These are phyloP conservation scores for Chloranthus sessilifolius DNA, from an alignment of 164 flowering plant species.

Conservation along the genomic window DNA sequence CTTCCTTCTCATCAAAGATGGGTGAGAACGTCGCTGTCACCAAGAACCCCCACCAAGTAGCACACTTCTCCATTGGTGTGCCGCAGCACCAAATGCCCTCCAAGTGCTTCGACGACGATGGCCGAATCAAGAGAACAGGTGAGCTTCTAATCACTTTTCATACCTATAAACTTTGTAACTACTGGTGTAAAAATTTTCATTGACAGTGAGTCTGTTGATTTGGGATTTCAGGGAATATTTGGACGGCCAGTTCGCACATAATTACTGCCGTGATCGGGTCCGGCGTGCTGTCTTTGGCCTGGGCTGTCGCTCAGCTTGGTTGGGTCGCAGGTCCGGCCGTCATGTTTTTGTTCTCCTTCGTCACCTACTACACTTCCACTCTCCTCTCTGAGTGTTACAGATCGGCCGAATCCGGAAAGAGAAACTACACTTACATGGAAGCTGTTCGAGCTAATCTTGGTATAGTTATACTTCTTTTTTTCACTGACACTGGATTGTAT, in stretches of 20 bases:
- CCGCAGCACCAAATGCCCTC: constrained; percentile 18
- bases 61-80: constrained; percentile 28
- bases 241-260: constrained; percentile 67
- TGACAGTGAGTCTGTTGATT: not conserved
- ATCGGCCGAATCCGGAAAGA: constrained; percentile 46
- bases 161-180: not conserved
- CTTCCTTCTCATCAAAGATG: too few species aligned
- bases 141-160: too few species aligned
- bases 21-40: too few species aligned
- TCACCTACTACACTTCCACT: constrained; percentile 43
- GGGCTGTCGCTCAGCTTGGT: constrained; percentile 65
- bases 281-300: constrained; percentile 53
- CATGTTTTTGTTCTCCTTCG: constrained; percentile 46
- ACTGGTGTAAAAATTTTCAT: not conserved
- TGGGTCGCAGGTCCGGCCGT: constrained; percentile 61
- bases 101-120: constrained; percentile 44
- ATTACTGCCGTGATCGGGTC: constrained; percentile 61
- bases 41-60: constrained; percentile 18
- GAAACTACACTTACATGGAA: constrained; percentile 59
- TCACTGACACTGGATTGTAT: too few species aligned
- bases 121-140: constrained; percentile 45
- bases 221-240: constrained; percentile 31
- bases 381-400: constrained; percentile 52
- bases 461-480: too few species aligned
- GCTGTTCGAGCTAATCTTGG: constrained; percentile 52